Evolutionary conservation across 768 basidiomycete genomes (phyloP), one percentile per base, ranked within the genome.

Genomic region (Xerocomellus intermedius): DNA sequence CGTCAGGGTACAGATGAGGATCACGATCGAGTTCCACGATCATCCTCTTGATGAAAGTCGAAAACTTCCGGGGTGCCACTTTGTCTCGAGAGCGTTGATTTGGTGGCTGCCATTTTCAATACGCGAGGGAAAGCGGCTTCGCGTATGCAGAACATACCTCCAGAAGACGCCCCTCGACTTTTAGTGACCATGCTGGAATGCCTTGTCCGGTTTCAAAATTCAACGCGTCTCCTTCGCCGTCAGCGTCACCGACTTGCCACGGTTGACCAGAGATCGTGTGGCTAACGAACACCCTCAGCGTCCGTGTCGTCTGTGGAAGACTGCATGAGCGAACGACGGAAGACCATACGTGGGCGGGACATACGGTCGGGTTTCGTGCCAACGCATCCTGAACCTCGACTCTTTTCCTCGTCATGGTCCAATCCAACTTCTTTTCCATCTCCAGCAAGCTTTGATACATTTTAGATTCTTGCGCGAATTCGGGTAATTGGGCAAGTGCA

Each of bases 301-400:
- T 94, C 33, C 94, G 82, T 37, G 87, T 86, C 42, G 88, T 87
- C 93, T 95, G 56, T 5, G n/a, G 12, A 54, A 13, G 50, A 48
- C 22, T 17, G 19, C 9, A 37, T 54, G 32, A 55, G 39, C 8
- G 62, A 52, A 56, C 33, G 12, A 44, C 12, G n/a, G 8, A 35
- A 26, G 17, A 32, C 17, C 9, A 2, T 30, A 41, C 35, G 26
- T 22, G 17, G 0, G 44, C 19, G 1, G 8, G 36, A 63, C 64
- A 24, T 54, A 65, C 94, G 5, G 85, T 82, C 19, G 88, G 84
- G 33, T 82, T 85, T 54, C 87, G 80, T 21, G 81, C 81, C 43
- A 95, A 67, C n/a, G 92, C 85, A 66, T 98, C 94, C 66, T 94
- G 90, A 32, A 98, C 85, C 68, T 98, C 94, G 10, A 87, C 87